Evolutionary conservation across 306 rosid species (phyloP).

Genomic region (Quercus bicolor): DNA sequence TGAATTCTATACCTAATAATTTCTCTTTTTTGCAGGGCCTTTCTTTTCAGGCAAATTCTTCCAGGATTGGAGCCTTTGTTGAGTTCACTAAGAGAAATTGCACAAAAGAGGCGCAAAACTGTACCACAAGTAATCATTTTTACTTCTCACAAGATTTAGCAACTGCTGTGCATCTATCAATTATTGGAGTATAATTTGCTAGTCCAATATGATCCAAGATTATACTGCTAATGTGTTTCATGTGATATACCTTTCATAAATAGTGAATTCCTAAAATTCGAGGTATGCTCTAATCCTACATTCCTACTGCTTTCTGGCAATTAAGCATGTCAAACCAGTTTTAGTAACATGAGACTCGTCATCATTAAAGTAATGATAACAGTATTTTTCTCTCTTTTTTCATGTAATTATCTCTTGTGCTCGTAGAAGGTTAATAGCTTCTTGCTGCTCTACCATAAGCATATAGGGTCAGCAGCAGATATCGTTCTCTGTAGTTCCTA

Average conservation of each 20-base stretch:
- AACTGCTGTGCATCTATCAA: background rate
- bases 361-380: background rate
- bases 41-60: constrained; percentile 79
- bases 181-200: background rate
- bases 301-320: background rate
- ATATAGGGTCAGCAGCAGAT: background rate
- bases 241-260: background rate
- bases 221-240: background rate
- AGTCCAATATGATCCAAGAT: background rate
- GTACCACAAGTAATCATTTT: constrained; percentile 56
- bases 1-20: constrained; percentile 4
- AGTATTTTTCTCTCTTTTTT: background rate
- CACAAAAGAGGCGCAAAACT: constrained; percentile 66
- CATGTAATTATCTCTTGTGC: background rate
- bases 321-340: background rate
- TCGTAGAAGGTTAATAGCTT: background rate
- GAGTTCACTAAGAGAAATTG: constrained; percentile 56
- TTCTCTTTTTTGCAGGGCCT: constrained; percentile 40
- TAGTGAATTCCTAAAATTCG: background rate
- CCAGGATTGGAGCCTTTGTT: constrained; percentile 82
- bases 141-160: background rate
- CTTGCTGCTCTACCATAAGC: background rate
- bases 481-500: background rate
- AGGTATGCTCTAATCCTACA: background rate
- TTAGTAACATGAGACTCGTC: background rate